phyloP scores from a whole-genome alignment of 2,329 filamentous ascomycete genomes.

The Chrysoporthe cubensis region DNA sequence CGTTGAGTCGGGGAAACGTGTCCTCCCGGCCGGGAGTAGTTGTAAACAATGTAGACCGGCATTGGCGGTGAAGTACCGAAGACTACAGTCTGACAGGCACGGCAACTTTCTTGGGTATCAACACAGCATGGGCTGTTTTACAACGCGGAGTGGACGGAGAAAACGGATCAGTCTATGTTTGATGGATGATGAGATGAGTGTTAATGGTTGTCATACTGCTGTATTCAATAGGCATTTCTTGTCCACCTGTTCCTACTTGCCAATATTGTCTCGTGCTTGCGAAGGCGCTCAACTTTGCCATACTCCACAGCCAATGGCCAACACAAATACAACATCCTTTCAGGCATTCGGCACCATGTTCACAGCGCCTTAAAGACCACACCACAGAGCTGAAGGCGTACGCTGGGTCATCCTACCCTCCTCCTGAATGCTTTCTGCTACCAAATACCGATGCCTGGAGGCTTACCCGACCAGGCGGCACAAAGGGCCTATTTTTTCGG shows the following conservation, averaged over 20 bases:
- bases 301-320: background rate
- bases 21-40: conserved; percentile 9
- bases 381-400: background rate
- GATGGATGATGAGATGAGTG: conserved; percentile 8
- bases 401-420: background rate
- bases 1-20: background rate
- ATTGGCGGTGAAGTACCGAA: conserved; percentile 16
- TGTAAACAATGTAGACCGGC: conserved; percentile 18
- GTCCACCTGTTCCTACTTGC: background rate
- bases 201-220: conserved; percentile 9
- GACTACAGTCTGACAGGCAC: conserved; percentile 7
- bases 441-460: background rate
- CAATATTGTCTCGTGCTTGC: background rate
- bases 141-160: conserved; percentile 15
- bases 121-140: conserved; percentile 9
- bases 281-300: background rate
- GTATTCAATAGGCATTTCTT: conserved; percentile 8
- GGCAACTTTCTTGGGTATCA: conserved; percentile 17
- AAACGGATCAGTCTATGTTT: conserved; percentile 8
- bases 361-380: background rate
- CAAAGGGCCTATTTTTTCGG: too few species aligned
- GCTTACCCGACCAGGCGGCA: background rate
- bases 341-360: background rate
- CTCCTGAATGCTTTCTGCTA: background rate
- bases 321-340: background rate